Evolutionary conservation across 2,329 filamentous ascomycete species (phyloP).

Genomic region (Magnaporthales sp.): DNA sequence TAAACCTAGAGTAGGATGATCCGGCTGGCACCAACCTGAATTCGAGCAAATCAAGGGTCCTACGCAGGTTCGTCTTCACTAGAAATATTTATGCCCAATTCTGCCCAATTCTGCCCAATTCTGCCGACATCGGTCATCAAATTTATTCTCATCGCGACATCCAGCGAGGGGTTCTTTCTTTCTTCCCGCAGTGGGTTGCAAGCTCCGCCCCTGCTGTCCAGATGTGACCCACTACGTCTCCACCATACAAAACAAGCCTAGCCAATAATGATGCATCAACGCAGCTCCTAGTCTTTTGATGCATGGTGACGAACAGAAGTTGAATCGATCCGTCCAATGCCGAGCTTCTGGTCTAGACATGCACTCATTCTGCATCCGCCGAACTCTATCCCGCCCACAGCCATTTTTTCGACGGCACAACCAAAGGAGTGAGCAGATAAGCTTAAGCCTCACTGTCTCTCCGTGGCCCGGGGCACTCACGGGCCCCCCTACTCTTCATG

Average conservation of each 20-base stretch:
- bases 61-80: too few species aligned
- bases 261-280: neutral
- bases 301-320: neutral
- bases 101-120: too few species aligned
- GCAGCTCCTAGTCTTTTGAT: neutral
- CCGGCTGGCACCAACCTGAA: neutral
- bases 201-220: neutral
- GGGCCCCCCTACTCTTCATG: constrained; percentile 8
- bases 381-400: neutral
- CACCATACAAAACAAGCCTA: neutral
- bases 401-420: neutral
- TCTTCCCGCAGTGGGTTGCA: neutral
- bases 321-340: neutral
- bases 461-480: constrained; percentile 5
- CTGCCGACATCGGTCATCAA: neutral
- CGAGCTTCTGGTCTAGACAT: neutral
- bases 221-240: neutral
- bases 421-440: neutral
- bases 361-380: neutral
- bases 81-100: too few species aligned
- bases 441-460: neutral
- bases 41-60: neutral
- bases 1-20: neutral
- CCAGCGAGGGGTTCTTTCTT: neutral
- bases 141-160: neutral